Conservation (phyloP, 805 yeast species). For the Clavispora phyllophila region DNA sequence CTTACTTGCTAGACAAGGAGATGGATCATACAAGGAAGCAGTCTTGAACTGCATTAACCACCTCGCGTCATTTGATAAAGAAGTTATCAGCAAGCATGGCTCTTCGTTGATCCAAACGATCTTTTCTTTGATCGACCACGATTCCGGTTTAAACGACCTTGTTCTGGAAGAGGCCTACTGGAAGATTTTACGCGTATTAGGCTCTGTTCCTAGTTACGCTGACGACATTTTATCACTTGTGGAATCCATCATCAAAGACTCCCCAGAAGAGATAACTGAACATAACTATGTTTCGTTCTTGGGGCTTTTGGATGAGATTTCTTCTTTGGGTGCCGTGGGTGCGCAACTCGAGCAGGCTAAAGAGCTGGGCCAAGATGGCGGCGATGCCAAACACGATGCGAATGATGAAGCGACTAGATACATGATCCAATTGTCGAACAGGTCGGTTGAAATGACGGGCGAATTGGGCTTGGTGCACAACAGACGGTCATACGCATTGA, state of each 20-base stretch:
- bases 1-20: slow-evolving; percentile 38
- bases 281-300: slow-evolving; percentile 59
- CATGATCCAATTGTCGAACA: slow-evolving; percentile 52
- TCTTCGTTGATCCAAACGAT: slow-evolving; percentile 42
- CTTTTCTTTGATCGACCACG: slow-evolving; percentile 42
- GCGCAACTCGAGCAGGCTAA: slow-evolving; percentile 62
- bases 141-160: slow-evolving; percentile 32
- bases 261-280: slow-evolving; percentile 35
- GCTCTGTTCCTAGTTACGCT: slow-evolving; percentile 41
- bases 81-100: slow-evolving; percentile 42
- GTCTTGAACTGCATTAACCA: slow-evolving; percentile 17
- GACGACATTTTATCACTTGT: slow-evolving; percentile 43
- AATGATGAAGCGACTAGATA: slow-evolving; percentile 3
- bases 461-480: slow-evolving; percentile 38
- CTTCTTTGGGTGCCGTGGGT: slow-evolving; percentile 77
- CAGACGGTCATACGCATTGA: slow-evolving; percentile 50
- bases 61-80: slow-evolving; percentile 31
- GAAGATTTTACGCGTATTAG: slow-evolving; percentile 47
- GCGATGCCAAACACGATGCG: slow-evolving; percentile 39
- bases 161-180: slow-evolving; percentile 43
- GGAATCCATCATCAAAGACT: slow-evolving; percentile 31
- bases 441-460: slow-evolving; percentile 58
- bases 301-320: slow-evolving; percentile 72
- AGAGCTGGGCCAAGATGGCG: slow-evolving; percentile 43
- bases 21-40: slow-evolving; percentile 8